Evolutionary conservation across 495 filamentous ascomycete species (phyloP).

Genomic region (Rhypophila decipiens): DNA sequence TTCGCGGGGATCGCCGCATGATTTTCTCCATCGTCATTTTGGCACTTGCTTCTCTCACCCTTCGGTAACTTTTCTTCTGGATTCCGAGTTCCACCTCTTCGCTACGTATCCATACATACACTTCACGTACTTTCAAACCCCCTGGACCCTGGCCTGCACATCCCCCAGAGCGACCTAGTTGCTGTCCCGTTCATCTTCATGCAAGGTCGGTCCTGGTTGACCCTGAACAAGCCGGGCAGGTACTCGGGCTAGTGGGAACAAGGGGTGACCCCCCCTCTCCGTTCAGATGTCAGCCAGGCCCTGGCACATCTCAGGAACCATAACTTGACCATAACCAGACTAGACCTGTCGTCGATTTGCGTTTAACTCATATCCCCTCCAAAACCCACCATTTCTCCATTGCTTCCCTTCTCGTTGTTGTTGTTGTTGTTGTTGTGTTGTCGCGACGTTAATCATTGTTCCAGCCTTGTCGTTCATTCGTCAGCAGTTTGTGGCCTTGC

Average conservation of each 20-base stretch:
- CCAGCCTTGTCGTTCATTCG: not conserved
- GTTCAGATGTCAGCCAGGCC: constrained; percentile 8
- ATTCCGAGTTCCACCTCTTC: too few relatives aligned
- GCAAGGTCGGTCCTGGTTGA: constrained; percentile 10
- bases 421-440: too few relatives aligned
- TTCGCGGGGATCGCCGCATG: not conserved
- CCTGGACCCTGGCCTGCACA: not conserved
- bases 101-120: too few relatives aligned
- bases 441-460: constrained; percentile 2
- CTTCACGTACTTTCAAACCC: not conserved
- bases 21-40: not conserved
- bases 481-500: too few relatives aligned
- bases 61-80: not conserved
- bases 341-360: not conserved
- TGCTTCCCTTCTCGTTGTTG: constrained; percentile 7
- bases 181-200: not conserved
- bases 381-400: constrained; percentile 15
- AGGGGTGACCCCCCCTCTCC: constrained; percentile 17
- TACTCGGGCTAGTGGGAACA: constrained; percentile 4
- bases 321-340: constrained; percentile 5
- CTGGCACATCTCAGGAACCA: constrained; percentile 15
- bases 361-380: constrained; percentile 20
- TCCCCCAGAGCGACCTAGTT: not conserved
- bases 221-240: constrained; percentile 13
- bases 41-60: not conserved